phyloP scores from a whole-genome alignment of 768 basidiomycete species.

The Psilocybe azurescens region DNA sequence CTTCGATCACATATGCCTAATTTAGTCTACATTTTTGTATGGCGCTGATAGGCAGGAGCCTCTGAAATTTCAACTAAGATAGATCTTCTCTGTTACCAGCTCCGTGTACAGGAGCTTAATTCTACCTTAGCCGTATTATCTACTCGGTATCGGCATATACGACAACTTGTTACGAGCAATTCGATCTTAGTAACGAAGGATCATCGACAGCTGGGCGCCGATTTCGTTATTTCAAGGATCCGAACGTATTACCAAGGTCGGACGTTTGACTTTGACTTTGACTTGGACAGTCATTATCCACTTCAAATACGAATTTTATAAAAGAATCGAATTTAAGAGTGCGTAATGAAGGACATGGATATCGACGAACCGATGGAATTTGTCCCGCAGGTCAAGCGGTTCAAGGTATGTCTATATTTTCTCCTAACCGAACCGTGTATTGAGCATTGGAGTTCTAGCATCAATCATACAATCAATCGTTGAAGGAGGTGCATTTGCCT shows the following conservation, averaged over 20 bases:
- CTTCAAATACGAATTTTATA: too few species aligned
- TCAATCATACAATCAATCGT: slow-evolving; percentile 69
- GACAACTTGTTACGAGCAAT: neutral
- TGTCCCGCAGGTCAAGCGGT: slow-evolving; percentile 18
- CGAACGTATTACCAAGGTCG: neutral
- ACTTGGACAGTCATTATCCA: too few species aligned
- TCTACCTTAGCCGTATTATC: neutral
- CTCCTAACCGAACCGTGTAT: neutral
- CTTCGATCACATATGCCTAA: neutral
- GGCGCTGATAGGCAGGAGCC: slow-evolving; percentile 5
- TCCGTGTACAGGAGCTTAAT: neutral
- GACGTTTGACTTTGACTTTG: neutral
- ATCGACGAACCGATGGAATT: slow-evolving; percentile 19
- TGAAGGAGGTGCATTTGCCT: slow-evolving; percentile 77
- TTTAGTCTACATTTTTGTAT: slow-evolving; percentile 1
- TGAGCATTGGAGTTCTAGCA: slow-evolving; percentile 49
- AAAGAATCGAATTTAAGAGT: neutral
- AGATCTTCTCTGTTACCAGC: neutral
- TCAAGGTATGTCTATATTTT: slow-evolving; percentile 17
- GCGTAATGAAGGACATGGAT: slow-evolving; percentile 15
- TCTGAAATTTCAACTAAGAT: slow-evolving; percentile 13
- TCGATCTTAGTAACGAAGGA: neutral
- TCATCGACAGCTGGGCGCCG: slow-evolving; percentile 6
- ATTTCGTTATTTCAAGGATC: slow-evolving; percentile 4
- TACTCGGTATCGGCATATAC: neutral